Percentiles rank a stretch among this genome's conserved stretches.
These are phyloP conservation scores for Isatis lusitanica DNA, from an alignment of 441 rosid species.

Conservation along the genomic window DNA sequence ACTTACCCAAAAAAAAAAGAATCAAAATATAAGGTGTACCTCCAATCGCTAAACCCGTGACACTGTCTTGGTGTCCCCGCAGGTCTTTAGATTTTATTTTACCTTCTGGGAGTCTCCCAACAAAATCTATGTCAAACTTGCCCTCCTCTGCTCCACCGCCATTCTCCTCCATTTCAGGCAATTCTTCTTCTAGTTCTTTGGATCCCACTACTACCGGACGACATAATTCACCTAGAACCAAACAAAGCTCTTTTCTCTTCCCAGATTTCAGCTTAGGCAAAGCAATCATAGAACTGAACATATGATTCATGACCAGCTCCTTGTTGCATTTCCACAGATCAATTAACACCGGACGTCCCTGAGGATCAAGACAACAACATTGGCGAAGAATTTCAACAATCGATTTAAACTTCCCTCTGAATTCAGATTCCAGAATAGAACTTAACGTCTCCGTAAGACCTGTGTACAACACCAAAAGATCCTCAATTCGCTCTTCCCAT, in stretches of 20 bases:
- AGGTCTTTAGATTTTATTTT: constrained; percentile 56
- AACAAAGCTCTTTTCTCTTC: constrained; percentile 40
- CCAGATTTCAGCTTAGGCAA: constrained; percentile 29
- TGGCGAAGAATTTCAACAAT: constrained; percentile 47
- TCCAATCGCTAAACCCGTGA: constrained; percentile 80
- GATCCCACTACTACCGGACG: constrained; percentile 32
- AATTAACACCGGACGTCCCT: constrained; percentile 49
- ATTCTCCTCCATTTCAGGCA: constrained; percentile 33
- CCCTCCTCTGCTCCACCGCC: constrained; percentile 35
- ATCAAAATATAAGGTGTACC: constrained; percentile 43
- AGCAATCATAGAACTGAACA: constrained; percentile 35
- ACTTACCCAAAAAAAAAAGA: not conserved
- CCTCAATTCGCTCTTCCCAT: constrained; percentile 38
- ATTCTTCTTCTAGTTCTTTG: constrained; percentile 33
- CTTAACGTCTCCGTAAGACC: constrained; percentile 47
- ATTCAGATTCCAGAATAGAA: constrained; percentile 40
- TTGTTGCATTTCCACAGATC: constrained; percentile 67
- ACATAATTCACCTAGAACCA: constrained; percentile 63
- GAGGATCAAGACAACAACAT: constrained; percentile 61
- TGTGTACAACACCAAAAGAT: constrained; percentile 35
- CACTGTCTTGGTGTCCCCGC: constrained; percentile 72
- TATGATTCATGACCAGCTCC: constrained; percentile 49
- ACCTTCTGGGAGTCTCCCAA: constrained; percentile 48
- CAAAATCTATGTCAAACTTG: constrained; percentile 40
- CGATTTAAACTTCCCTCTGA: constrained; percentile 39